Base-by-base conservation (phyloP, 2,329 filamentous ascomycete genomes). In the Trichophyton verrucosum region DNA sequence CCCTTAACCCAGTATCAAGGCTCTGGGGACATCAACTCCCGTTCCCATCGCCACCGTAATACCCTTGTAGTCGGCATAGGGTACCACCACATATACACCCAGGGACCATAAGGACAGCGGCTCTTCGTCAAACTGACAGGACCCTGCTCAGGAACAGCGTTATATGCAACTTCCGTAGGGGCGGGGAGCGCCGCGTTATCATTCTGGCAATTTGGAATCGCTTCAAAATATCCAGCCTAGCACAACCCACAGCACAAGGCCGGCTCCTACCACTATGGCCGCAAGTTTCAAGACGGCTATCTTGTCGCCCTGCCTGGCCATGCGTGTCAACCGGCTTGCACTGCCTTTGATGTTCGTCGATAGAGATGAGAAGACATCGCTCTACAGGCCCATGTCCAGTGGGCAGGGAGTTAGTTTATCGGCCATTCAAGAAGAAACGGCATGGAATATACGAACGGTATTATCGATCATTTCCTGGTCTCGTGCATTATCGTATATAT, bases 401-500 rank as follows among this genome's bases (percentile, higher is more conserved):
- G 24, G 9, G 15, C 33, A 57, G 15, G 11, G 20, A n/a, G 30
- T 61, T 9, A 49, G 53, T 15, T 42, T n/a, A 11, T 11, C 7
- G 46, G 15, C 7, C 2, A 2, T 44, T 44, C 40, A 44, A 7
- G 3, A 44, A 8, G 40, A 5, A 3, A n/a, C 40, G 40, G 15
- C n/a, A 44, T 6, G n/a, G 40, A 15, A n/a, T n/a, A 44, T 44
- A 76, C 84, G 62, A 81, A 95, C 89, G 44, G 89, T 92, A 70
- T 84, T 86, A 75, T 99, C 90, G 66, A 99, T 88, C 65, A 95
- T 83, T 66, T 88, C 84, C 69, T 97, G 92, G 68, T 89, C 84
- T 62, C 90, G 85, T 57, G 94, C 94, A 73, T 94, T 91, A 77
- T 97, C 91, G 81, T 97, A 96, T 70, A 99, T 99, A 78, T 99